Percentiles rank a stretch among this genome's conserved stretches.
Conservation (phyloP, 83 land plant species). For the Isoetes engelmannii region DNA sequence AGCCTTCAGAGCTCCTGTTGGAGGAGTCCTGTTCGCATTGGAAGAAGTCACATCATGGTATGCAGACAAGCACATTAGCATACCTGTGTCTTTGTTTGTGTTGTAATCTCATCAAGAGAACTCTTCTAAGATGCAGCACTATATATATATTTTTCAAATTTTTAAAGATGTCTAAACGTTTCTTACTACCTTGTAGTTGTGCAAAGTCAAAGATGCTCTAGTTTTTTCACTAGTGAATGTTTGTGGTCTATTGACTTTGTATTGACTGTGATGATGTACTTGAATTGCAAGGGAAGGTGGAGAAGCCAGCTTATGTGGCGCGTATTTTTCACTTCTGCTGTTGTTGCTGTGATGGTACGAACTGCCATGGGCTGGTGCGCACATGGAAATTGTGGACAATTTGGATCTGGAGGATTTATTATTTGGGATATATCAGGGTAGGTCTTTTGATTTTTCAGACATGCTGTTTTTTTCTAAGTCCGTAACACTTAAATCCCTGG, state of each 20-base stretch:
- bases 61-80: constrained; percentile 1
- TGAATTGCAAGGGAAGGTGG: constrained; percentile 57
- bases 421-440: constrained; percentile 98
- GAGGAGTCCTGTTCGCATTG: constrained; percentile 93
- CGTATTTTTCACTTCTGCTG: constrained; percentile 95
- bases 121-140: no score
- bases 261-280: no score
- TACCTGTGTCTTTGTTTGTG: no score
- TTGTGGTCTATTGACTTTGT: no score
- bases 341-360: constrained; percentile 97
- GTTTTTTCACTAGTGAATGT: no score
- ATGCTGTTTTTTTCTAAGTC: constrained; percentile 1
- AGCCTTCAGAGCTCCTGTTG: constrained; percentile 99
- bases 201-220: no score
- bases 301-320: constrained; percentile 99
- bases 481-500: not conserved
- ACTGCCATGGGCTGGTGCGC: constrained; percentile 98
- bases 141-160: no score
- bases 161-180: no score
- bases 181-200: no score
- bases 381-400: constrained; percentile 97
- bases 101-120: no score
- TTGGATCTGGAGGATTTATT: constrained; percentile 97
- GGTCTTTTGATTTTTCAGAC: constrained; percentile 18
- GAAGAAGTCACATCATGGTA: constrained; percentile 99